Conservation (phyloP, 2,329 filamentous ascomycete genomes). For the Ceratocystis eucalypticola region DNA sequence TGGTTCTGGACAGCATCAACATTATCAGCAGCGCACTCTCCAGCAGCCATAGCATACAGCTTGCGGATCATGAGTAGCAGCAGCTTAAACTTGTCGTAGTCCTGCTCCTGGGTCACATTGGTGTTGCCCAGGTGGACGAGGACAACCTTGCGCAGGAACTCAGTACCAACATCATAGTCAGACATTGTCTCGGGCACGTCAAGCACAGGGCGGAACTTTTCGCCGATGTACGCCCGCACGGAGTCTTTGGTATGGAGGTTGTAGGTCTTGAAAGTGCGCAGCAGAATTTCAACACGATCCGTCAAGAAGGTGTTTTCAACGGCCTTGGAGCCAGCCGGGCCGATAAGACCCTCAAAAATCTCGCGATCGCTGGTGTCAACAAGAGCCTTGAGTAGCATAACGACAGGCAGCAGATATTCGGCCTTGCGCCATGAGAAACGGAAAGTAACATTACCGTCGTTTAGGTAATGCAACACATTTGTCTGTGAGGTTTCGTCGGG, state of each 20-base stretch:
- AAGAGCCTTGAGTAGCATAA: conserved; percentile 94
- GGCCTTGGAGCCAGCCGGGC: conserved; percentile 59
- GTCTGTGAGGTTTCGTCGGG: conserved; percentile 98
- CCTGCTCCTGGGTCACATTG: conserved; percentile 69
- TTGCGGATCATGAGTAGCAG: conserved; percentile 94
- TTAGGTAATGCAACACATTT: conserved; percentile 90
- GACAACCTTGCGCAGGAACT: conserved; percentile 81
- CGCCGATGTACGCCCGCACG: conserved; percentile 73
- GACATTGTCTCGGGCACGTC: conserved; percentile 71
- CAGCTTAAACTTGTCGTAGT: conserved; percentile 86
- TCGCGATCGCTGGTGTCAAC: conserved; percentile 93
- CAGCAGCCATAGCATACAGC: conserved; percentile 81
- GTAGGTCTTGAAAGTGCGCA: conserved; percentile 89
- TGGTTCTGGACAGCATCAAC: conserved; percentile 95
- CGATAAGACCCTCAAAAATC: conserved; percentile 88
- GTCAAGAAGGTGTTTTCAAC: conserved; percentile 84
- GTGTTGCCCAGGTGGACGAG: conserved; percentile 81
- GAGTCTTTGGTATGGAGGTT: conserved; percentile 67
- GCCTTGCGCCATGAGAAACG: conserved; percentile 96
- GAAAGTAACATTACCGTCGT: conserved; percentile 91
- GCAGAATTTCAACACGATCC: conserved; percentile 79
- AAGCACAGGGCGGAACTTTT: conserved; percentile 81
- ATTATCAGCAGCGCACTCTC: conserved; percentile 87
- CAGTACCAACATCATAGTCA: conserved; percentile 77
- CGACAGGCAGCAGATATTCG: conserved; percentile 86